Base-by-base conservation (phyloP, 148 eudicot species). In the Persicaria tinctoria region DNA sequence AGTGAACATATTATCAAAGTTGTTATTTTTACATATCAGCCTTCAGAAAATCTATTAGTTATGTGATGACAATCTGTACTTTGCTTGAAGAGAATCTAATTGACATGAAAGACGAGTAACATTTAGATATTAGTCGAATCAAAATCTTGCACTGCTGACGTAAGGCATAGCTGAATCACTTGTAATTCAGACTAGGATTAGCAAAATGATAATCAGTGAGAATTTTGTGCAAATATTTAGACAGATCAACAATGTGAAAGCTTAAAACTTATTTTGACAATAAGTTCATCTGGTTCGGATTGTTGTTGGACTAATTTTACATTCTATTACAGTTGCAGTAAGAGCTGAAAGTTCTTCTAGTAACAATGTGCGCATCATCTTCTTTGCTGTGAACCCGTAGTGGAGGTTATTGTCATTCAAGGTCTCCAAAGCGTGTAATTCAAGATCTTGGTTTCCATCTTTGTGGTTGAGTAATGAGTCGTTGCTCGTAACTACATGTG, bases 281-380 rank as follows among this genome's bases (percentile, higher is more conserved):
- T 18, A 57, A 0, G 6, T 11, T 11, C 13, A 64, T 32, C 46
- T 64, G 46, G n/a, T 38, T 64, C 11, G 17, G 17, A 13, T 41
- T 44, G 16, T 66, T 13, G 8, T 41, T 44, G 70, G 70, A 12
- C 47, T 66, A 66, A 66, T 66, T 44, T 14, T 66, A 63, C n/a
- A 44, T 66, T 66, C 32, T 44, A 41, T 66, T 41, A 64, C 70
- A 66, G 70, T 44, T 66, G 70, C 18, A 38, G 70, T 44, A 8
- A 7, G 53, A 66, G 32, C 48, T 13, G 70, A 66, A 41, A 44
- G 68, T 63, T 63, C 53, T 5, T 50, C 68, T 63, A 16, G 41
- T 59, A 8, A 20, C 10, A 63, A 32, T 27, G 68, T 63, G 45
- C 48, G 4, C 47, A 66, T 44, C 8, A 62, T 62, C 68, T 27